phyloP scores from a whole-genome alignment of 306 rosid genomes.

The Pyrus communis region DNA sequence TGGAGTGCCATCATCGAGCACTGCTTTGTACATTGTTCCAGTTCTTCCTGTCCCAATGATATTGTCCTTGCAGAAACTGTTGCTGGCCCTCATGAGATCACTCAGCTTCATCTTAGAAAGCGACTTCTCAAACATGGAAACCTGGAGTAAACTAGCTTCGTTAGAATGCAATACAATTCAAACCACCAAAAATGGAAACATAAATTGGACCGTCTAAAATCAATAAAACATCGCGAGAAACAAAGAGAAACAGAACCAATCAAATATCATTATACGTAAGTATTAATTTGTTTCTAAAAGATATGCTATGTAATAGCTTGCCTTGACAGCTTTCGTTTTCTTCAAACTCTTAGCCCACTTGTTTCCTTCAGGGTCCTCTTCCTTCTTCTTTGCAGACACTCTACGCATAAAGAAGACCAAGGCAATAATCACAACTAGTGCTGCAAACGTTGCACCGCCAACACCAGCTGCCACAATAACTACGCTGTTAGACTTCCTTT shows the following conservation, averaged over 20 bases:
- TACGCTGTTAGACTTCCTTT: constrained; percentile 35
- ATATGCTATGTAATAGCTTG: constrained; percentile 22
- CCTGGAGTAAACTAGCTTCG: constrained; percentile 39
- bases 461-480: constrained; percentile 71
- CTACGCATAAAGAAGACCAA: constrained; percentile 63
- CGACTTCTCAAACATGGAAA: constrained; percentile 79
- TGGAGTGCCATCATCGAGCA: constrained; percentile 62
- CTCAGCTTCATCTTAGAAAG: constrained; percentile 74
- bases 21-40: constrained; percentile 76
- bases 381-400: constrained; percentile 50
- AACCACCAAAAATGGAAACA: background rate
- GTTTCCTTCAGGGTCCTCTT: constrained; percentile 87
- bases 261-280: background rate
- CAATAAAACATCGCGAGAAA: background rate
- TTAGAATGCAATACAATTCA: constrained; percentile 1
- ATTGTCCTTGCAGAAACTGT: constrained; percentile 60
- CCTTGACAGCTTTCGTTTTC: constrained; percentile 77
- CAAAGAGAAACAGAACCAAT: background rate
- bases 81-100: constrained; percentile 94
- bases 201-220: background rate
- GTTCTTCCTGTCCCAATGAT: constrained; percentile 83
- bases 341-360: constrained; percentile 85
- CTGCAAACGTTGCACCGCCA: constrained; percentile 57
- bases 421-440: constrained; percentile 35
- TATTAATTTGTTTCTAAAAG: background rate